Evolutionary conservation across 2,329 filamentous ascomycete genomes (phyloP).

Genomic region (Helotiales sp.): DNA sequence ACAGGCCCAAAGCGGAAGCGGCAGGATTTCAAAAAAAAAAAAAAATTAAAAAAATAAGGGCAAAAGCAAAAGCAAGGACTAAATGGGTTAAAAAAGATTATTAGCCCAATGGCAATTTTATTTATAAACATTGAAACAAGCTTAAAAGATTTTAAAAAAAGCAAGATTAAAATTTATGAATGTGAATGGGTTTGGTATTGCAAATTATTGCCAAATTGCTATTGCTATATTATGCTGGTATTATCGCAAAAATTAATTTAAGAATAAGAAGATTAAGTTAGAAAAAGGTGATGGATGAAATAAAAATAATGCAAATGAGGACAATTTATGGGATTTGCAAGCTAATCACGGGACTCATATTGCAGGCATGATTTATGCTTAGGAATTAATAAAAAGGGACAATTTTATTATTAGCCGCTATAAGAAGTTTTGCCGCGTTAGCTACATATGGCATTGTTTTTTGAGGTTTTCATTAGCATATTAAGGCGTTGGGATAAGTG

Average conservation of each 20-base stretch:
- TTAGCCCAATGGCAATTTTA: neutral
- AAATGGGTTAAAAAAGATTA: neutral
- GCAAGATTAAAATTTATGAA: neutral
- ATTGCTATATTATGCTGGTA: neutral
- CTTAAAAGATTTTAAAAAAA: neutral
- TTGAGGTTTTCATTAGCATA: slow-evolving; percentile 20
- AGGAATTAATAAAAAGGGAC: no score
- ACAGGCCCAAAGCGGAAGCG: slow-evolving; percentile 17
- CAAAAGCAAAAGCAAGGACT: neutral
- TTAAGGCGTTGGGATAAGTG: no score
- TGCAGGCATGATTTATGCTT: neutral
- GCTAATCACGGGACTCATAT: neutral
- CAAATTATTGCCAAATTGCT: slow-evolving; percentile 20
- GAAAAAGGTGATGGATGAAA: neutral
- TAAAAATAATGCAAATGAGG: neutral
- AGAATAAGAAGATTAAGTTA: neutral
- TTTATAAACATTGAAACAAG: neutral
- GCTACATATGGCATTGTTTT: slow-evolving; percentile 19
- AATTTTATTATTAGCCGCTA: neutral
- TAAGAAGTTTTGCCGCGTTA: neutral
- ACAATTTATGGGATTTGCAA: neutral
- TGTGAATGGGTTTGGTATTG: no score
- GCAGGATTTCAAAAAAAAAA: neutral
- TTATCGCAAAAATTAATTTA: neutral
- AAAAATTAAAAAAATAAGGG: neutral